Evolutionary conservation across 2,329 filamentous ascomycete species (phyloP), one percentile per base, ranked within the genome.

Genomic region (Pseudogymnoascus sp.): DNA sequence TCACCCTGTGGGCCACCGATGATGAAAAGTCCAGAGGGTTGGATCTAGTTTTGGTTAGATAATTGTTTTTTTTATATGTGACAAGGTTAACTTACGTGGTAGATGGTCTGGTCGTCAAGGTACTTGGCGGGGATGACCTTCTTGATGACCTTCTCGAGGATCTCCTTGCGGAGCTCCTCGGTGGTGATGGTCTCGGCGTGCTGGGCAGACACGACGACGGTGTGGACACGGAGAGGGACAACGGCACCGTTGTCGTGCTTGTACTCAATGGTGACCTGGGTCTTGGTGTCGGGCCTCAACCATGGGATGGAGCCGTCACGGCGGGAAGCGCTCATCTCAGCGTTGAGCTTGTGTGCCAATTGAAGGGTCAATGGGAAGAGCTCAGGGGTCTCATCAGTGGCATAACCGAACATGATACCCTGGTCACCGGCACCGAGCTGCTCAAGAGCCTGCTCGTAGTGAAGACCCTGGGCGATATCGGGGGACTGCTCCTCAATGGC

Each of bases 321-420:
- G 75, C 93, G 91, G 75, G 93, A 92, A 72, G 88, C 84, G 68
- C 87, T 90, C 93, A 99, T 96, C 78, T 91, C 91, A 76, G 88
- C 84, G 83, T 99, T 99, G 73, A 99, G 90, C 85, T 93, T 92
- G 87, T 99, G 95, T 75, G 95, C 89, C 75, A 97, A 87, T 74
- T 93, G 86, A 72, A 97, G 85, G 74, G 93, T 97, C 74, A 99
- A 84, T 70, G 95, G 95, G 77, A 97, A 90, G 72, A 96, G 86
- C 83, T 99, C 95, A 67, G 93, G 93, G 73, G 95, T 97, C 86
- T 99, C 95, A 75, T 99, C 95, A 74, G 95, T 96, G 78, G 95
- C 95, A 85, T 99, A 99, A 74, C 95, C 95, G 80, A 99, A 99
- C 95, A 99, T 99, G 85, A 99, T 97, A 84, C 95, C 95, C 85